These are phyloP conservation scores for Xerocomus brunneocitrinus DNA, from an alignment of 768 basidiomycete genomes.

Conservation along the genomic window DNA sequence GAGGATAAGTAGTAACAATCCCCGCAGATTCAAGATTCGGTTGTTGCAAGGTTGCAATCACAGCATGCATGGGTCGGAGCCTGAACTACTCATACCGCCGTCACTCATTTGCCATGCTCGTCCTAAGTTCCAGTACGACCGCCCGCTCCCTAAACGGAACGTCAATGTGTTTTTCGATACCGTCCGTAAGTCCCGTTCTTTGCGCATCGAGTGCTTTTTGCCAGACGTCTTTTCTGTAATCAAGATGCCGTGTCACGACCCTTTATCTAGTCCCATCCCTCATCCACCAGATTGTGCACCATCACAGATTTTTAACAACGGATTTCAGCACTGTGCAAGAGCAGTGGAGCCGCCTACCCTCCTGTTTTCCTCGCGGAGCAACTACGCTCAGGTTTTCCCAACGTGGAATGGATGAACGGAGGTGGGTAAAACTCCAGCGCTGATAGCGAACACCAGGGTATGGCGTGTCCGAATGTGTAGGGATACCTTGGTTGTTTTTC, in stretches of 20 bases:
- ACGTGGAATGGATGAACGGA: conserved; percentile 35
- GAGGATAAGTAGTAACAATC: no score
- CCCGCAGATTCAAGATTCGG: no score
- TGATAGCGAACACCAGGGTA: no score
- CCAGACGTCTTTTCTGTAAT: not conserved
- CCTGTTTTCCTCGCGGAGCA: conserved; percentile 49
- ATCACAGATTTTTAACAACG: conserved; percentile 39
- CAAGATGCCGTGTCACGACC: conserved; percentile 51
- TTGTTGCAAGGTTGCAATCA: no score
- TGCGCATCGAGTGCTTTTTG: not conserved
- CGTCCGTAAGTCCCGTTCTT: conserved; percentile 43
- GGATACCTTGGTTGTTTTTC: no score
- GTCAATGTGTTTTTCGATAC: conserved; percentile 43
- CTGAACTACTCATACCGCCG: no score
- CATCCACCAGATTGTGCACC: conserved; percentile 59
- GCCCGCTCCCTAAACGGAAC: conserved; percentile 64
- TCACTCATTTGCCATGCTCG: no score
- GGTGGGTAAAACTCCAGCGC: conserved; percentile 34
- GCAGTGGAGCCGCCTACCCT: conserved; percentile 63
- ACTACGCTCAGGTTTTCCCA: conserved; percentile 35
- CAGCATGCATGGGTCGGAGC: no score
- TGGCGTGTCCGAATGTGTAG: no score
- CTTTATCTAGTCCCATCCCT: conserved; percentile 58
- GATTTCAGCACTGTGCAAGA: conserved; percentile 50
- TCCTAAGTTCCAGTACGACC: no score